These are phyloP conservation scores for Sporothrix protearum DNA, from an alignment of 2,329 filamentous ascomycete species.

Conservation along the genomic window DNA sequence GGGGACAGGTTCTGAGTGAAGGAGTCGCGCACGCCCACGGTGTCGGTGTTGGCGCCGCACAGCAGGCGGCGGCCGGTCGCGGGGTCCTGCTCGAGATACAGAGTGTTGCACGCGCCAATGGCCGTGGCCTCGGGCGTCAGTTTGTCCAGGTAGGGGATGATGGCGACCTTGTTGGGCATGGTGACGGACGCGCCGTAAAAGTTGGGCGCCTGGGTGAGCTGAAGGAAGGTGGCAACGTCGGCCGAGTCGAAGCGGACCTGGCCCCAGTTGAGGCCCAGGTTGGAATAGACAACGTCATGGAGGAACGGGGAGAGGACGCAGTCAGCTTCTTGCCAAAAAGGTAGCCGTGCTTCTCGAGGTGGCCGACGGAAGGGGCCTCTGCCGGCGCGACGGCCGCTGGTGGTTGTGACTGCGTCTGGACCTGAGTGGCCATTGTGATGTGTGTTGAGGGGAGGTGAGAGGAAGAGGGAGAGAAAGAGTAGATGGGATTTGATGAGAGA, in stretches of 20 bases:
- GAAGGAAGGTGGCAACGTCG: constrained; percentile 48
- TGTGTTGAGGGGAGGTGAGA: background rate
- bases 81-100: constrained; percentile 56
- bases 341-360: constrained; percentile 48
- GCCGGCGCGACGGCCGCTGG: background rate
- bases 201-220: constrained; percentile 52
- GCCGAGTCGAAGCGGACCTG: constrained; percentile 53
- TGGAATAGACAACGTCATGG: constrained; percentile 52
- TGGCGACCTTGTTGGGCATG: constrained; percentile 80
- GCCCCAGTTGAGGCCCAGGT: constrained; percentile 49
- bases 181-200: constrained; percentile 71
- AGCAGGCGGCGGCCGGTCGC: constrained; percentile 46
- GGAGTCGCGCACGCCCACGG: constrained; percentile 70
- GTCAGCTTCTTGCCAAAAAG: constrained; percentile 57
- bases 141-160: constrained; percentile 69
- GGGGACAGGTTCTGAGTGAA: constrained; percentile 55
- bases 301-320: constrained; percentile 55
- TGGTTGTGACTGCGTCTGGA: background rate
- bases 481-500: background rate
- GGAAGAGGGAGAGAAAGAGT: background rate
- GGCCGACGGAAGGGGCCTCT: constrained; percentile 23
- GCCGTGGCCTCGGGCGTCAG: constrained; percentile 68
- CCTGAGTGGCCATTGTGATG: constrained; percentile 9
- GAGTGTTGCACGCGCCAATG: constrained; percentile 76
- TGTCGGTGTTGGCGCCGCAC: constrained; percentile 78